Conservation (phyloP, 306 rosid species). For the Cucurbita argyrosperma region DNA sequence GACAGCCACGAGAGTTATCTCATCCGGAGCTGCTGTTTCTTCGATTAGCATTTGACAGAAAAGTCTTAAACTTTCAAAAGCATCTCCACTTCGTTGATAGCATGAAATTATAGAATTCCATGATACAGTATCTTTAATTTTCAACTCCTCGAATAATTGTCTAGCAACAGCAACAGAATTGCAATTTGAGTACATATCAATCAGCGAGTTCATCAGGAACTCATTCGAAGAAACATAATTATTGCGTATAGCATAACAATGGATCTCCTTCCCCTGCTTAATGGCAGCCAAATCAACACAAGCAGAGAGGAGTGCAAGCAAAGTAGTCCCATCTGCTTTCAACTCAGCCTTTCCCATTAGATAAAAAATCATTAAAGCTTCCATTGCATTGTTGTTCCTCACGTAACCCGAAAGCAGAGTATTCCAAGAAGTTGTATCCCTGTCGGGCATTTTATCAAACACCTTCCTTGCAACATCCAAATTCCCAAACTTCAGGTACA, state of each 20-base stretch:
- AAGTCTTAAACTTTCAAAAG: slow-evolving; percentile 34
- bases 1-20: slow-evolving; percentile 27
- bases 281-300: slow-evolving; percentile 32
- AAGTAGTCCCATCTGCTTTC: slow-evolving; percentile 37
- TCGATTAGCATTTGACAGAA: slow-evolving; percentile 33
- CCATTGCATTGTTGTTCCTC: slow-evolving; percentile 20
- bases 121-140: slow-evolving; percentile 27
- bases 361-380: slow-evolving; percentile 19
- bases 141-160: slow-evolving; percentile 25
- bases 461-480: slow-evolving; percentile 21
- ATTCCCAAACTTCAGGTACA: slow-evolving; percentile 31
- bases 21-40: slow-evolving; percentile 30
- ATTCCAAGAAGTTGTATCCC: slow-evolving; percentile 42
- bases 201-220: slow-evolving; percentile 34
- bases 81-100: slow-evolving; percentile 29
- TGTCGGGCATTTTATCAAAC: slow-evolving; percentile 46
- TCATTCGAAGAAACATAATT: slow-evolving; percentile 12
- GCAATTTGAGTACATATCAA: slow-evolving; percentile 45
- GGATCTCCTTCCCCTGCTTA: slow-evolving; percentile 32
- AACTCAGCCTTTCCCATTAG: slow-evolving; percentile 18
- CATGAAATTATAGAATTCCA: slow-evolving; percentile 58
- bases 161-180: slow-evolving; percentile 21
- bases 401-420: slow-evolving; percentile 30
- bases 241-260: slow-evolving; percentile 27
- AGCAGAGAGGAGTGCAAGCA: slow-evolving; percentile 30